phyloP scores from a whole-genome alignment of 2,329 filamentous ascomycete genomes.

The Xylaria multiplex region DNA sequence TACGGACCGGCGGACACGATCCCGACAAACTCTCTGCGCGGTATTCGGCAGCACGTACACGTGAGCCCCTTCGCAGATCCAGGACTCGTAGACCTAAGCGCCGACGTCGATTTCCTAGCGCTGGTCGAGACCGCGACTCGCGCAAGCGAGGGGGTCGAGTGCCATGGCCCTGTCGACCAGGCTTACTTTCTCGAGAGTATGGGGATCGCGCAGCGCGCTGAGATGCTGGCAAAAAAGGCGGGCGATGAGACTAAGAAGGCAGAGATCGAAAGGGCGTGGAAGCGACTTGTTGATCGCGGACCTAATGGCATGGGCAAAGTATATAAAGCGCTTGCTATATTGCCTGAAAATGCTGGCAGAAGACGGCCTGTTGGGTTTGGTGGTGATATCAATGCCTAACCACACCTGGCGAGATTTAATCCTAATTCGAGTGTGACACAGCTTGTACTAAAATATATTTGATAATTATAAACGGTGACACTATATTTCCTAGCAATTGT shows the following conservation, averaged over 20 bases:
- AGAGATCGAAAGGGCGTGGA: conserved; percentile 79
- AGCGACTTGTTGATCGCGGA: conserved; percentile 82
- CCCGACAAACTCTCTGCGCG: conserved; percentile 88
- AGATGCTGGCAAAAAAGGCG: conserved; percentile 67
- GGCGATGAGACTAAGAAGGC: conserved; percentile 59
- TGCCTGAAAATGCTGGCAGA: conserved; percentile 80
- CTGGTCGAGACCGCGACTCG: conserved; percentile 83
- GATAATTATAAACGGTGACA: conserved; percentile 9
- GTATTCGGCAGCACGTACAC: conserved; percentile 79
- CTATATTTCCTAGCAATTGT: background rate
- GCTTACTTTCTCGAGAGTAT: conserved; percentile 80
- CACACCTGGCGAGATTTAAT: background rate
- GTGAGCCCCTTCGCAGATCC: conserved; percentile 84
- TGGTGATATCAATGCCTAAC: conserved; percentile 63
- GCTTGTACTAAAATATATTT: background rate
- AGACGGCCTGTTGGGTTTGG: conserved; percentile 92
- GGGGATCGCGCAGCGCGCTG: conserved; percentile 83
- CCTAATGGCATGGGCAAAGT: conserved; percentile 91
- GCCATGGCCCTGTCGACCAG: conserved; percentile 91
- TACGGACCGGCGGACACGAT: conserved; percentile 85
- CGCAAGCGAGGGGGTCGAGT: conserved; percentile 83
- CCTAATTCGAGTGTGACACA: background rate
- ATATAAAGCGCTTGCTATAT: conserved; percentile 91
- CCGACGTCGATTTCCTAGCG: conserved; percentile 91
- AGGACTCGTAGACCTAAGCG: conserved; percentile 86